A percentile compares a stretch with the other conserved stretches of the same genome.
phyloP scores from a whole-genome alignment of 225 moss, liverwort and hornwort species.

The Physcomitrellopsis africana region DNA sequence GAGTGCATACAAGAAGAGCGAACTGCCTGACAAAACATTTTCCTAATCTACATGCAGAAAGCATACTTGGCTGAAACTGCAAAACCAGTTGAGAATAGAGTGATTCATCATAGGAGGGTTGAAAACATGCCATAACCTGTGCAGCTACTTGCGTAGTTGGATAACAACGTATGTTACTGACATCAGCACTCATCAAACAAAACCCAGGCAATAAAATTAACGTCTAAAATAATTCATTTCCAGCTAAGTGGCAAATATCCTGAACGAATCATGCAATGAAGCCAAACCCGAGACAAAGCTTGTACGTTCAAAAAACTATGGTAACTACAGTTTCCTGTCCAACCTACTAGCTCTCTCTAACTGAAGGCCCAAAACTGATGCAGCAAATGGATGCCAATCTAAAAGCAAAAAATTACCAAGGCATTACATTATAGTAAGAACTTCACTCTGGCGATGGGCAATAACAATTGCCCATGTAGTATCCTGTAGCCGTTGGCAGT shows the following conservation, averaged over 20 bases:
- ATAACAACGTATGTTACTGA: too few relatives aligned
- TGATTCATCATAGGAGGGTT: too few relatives aligned
- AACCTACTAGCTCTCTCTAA: slow-evolving; percentile 4
- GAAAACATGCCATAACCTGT: too few relatives aligned
- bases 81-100: too few relatives aligned
- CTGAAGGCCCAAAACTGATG: slow-evolving; percentile 26
- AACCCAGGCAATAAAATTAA: neutral
- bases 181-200: too few relatives aligned
- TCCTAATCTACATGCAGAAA: too few relatives aligned
- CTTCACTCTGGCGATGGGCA: slow-evolving; percentile 33
- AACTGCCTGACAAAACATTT: too few relatives aligned
- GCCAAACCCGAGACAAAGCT: slow-evolving; percentile 18
- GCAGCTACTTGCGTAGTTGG: too few relatives aligned
- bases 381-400: slow-evolving; percentile 13
- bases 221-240: slow-evolving; percentile 24
- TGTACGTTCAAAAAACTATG: slow-evolving; percentile 30
- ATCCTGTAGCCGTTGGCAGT: slow-evolving; percentile 54
- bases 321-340: slow-evolving; percentile 11
- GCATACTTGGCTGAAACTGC: too few relatives aligned
- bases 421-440: slow-evolving; percentile 25
- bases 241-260: slow-evolving; percentile 33
- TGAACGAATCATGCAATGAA: slow-evolving; percentile 16
- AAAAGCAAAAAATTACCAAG: slow-evolving; percentile 35
- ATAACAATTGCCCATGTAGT: slow-evolving; percentile 71
- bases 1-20: too few relatives aligned